Evolutionary conservation across 495 filamentous ascomycete genomes (phyloP).

Genomic region (Cenococcum geophilum): DNA sequence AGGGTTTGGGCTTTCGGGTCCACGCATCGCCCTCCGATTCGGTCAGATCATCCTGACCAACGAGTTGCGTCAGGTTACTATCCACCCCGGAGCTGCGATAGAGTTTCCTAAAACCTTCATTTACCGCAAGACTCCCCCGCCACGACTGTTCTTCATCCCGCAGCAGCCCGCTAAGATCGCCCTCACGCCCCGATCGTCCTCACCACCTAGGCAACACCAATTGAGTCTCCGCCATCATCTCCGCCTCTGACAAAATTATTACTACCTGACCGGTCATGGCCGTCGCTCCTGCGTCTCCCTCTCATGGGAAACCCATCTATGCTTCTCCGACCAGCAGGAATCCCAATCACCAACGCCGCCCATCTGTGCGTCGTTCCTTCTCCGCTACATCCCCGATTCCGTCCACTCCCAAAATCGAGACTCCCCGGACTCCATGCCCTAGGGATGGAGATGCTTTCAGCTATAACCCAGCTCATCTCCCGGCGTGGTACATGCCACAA

Average conservation of each 20-base stretch:
- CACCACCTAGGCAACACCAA: not conserved
- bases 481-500: slow-evolving; percentile 24
- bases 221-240: not conserved
- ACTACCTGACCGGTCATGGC: not conserved
- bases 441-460: slow-evolving; percentile 34
- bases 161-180: too few relatives aligned
- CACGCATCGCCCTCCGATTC: not conserved
- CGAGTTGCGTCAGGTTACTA: not conserved
- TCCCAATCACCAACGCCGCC: not conserved
- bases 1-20: not conserved
- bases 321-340: not conserved
- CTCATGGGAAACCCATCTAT: not conserved
- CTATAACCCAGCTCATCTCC: slow-evolving; percentile 32
- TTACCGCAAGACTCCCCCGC: too few relatives aligned
- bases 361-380: not conserved
- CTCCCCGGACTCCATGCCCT: slow-evolving; percentile 25
- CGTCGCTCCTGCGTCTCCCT: not conserved
- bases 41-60: not conserved
- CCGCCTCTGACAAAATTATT: not conserved
- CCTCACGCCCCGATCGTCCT: too few relatives aligned
- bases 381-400: not conserved
- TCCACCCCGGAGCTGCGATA: not conserved
- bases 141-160: too few relatives aligned
- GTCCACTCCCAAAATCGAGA: slow-evolving; percentile 9
- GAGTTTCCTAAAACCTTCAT: not conserved